Evolutionary conservation across 2,329 filamentous ascomycete species (phyloP).

Genomic region (Colletotrichum shisoi): DNA sequence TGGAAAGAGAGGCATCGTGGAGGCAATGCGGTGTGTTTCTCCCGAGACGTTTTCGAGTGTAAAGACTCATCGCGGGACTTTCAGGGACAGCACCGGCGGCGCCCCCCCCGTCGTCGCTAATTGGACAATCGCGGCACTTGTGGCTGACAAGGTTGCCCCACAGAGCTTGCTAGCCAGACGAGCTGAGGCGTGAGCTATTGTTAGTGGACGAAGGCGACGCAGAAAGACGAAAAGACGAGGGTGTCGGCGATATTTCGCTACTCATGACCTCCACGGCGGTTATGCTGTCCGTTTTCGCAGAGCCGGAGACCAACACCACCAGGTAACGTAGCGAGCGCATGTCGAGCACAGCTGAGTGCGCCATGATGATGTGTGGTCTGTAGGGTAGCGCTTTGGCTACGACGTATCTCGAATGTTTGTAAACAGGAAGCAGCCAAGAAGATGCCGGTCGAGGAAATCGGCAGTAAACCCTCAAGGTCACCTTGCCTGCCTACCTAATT

Average conservation of each 20-base stretch:
- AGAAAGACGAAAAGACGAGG: not conserved
- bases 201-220: not conserved
- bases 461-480: too few species aligned
- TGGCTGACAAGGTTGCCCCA: slow-evolving; percentile 18
- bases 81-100: slow-evolving; percentile 21
- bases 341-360: not conserved
- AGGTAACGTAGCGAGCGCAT: not conserved
- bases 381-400: too few species aligned
- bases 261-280: not conserved
- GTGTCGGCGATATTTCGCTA: slow-evolving; percentile 4
- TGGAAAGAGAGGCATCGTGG: slow-evolving; percentile 5
- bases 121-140: slow-evolving; percentile 19
- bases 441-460: not conserved
- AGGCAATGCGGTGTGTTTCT: not conserved
- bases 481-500: too few species aligned
- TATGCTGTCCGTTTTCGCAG: not conserved
- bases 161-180: slow-evolving; percentile 1
- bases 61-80: slow-evolving; percentile 31
- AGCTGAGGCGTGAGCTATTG: slow-evolving; percentile 6
- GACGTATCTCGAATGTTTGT: not conserved
- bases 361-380: not conserved
- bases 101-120: slow-evolving; percentile 11
- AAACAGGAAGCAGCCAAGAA: not conserved
- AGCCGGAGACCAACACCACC: not conserved
- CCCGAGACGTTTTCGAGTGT: slow-evolving; percentile 32